Evolutionary conservation across 306 rosid genomes (phyloP), one percentile per base, ranked within the genome.

Genomic region (Lithocarpus polystachyus): DNA sequence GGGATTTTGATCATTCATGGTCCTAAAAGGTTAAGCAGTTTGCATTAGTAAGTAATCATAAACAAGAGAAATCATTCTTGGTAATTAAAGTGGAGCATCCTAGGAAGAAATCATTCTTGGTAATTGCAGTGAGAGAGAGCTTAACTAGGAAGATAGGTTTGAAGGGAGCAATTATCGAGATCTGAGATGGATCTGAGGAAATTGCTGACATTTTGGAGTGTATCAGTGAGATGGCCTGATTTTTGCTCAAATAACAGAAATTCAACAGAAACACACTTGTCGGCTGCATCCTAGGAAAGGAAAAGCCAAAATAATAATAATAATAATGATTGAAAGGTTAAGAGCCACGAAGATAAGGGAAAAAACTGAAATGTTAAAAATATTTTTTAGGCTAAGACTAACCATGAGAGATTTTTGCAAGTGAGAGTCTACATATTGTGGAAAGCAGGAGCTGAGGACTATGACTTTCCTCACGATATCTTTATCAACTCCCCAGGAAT

Each of bases 101-200:
- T 35, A 48, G 53, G 56, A 62, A 75, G 68, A 60, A 60, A 56
- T 56, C 62, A 56, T 56, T 23, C 14, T 56, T 56, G 62, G 26
- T 20, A n/a, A 20, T 56, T 0, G 57, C 56, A 75, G 77, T 72
- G 35, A 31, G 73, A 28, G 76, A 24, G 77, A 68, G 73, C 29
- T 71, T 80, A 26, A 88, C 97, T 94, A 84, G 89, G 86, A 60
- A 89, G 79, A 74, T 89, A 86, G 64, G 82, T 81, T 74, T 89
- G 91, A 80, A 90, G 83, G 62, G 94, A 87, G 87, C 93, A 92
- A 80, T 90, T 89, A 62, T 84, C 97, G 31, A 90, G 79, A 78
- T 84, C 90, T 77, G 95, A 92, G 81, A 88, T 82, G 70, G 82
- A 71, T 82, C 84, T 73, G 56, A 83, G 79, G 33, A 90, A 89